A percentile compares a stretch with the other conserved stretches of the same genome.
Evolutionary conservation across 495 filamentous ascomycete species (phyloP).

Genomic region (Pseudoneurospora amorphoporcata): DNA sequence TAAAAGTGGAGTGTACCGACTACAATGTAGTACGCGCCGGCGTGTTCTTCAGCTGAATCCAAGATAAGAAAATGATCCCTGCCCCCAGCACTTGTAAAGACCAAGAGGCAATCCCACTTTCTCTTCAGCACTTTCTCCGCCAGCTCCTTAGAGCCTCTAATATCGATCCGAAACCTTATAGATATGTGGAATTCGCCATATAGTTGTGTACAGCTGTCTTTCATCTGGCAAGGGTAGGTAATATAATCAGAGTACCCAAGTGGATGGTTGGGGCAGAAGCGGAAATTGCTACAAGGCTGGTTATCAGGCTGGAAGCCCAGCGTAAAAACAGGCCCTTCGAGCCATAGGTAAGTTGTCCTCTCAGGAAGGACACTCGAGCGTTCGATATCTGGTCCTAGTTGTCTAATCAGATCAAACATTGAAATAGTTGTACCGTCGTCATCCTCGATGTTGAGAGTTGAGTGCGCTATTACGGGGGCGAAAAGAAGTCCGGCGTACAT

Average conservation of each 20-base stretch:
- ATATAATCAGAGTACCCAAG: background rate
- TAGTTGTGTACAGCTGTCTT: background rate
- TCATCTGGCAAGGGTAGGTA: background rate
- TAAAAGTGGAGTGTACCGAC: background rate
- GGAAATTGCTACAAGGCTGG: fast-evolving
- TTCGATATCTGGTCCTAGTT: background rate
- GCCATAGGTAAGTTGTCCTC: background rate
- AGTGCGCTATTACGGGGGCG: no score
- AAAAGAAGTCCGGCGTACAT: no score
- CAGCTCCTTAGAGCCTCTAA: background rate
- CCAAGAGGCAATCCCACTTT: background rate
- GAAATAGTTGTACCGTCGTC: background rate
- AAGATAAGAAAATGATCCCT: background rate
- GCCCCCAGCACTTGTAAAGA: background rate
- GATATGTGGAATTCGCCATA: no score
- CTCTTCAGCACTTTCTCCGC: fast-evolving
- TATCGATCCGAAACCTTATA: background rate
- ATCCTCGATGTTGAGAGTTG: background rate
- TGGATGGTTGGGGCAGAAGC: background rate
- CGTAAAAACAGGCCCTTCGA: background rate
- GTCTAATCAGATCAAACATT: fast-evolving
- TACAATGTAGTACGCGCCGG: background rate
- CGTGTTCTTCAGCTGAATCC: background rate
- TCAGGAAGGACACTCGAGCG: background rate
- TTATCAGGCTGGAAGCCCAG: background rate